Base-by-base conservation (phyloP, 345 rosid species). In the Brassica napus region DNA sequence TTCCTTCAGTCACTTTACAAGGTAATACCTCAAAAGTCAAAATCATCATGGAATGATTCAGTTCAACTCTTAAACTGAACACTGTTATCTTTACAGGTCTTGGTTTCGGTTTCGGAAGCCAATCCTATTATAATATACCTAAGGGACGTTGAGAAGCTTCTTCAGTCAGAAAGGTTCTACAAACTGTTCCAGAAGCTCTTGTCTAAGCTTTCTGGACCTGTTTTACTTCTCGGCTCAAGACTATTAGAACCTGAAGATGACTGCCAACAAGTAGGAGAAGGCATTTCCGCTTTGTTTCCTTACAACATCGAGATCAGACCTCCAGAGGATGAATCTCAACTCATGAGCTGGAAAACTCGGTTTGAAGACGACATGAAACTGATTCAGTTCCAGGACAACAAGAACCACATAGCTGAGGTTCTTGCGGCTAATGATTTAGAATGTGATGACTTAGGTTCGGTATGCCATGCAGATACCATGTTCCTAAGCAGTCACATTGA, bases 311-410 rank as follows among this genome's bases (percentile, higher is more conserved):
- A 85, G 77, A 89, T 93, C 73, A 90, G 83, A 85, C 91, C 97
- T 6, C 97, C 98, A 6, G 93, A 90, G 83, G 97, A 96, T 74
- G 97, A 90, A 83, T 82, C 86, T 64, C 84, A 81, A 83, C 97
- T 82, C 72, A 87, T 80, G 69, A 88, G 82, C 89, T 96, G 99
- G 99, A 96, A 85, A 84, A 85, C 92, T 1, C 82, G 89, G 59
- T 81, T 96, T 74, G 98, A 96, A 85, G 94, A 92, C 63, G 99
- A 96, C 82, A 90, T 88, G 95, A 96, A 92, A 80, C 73, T 55
- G 79, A 89, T 96, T 31, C 94, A 91, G 74, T 81, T 86, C 82
- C 97, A 88, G 84, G 99, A 96, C 78, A 96, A 92, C 86, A 93
- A 86, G 82, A 93, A 93, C 84, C 97, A 93, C 83, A 93, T 92